phyloP scores from a whole-genome alignment of 495 filamentous ascomycete species.

The Podospora australis region DNA sequence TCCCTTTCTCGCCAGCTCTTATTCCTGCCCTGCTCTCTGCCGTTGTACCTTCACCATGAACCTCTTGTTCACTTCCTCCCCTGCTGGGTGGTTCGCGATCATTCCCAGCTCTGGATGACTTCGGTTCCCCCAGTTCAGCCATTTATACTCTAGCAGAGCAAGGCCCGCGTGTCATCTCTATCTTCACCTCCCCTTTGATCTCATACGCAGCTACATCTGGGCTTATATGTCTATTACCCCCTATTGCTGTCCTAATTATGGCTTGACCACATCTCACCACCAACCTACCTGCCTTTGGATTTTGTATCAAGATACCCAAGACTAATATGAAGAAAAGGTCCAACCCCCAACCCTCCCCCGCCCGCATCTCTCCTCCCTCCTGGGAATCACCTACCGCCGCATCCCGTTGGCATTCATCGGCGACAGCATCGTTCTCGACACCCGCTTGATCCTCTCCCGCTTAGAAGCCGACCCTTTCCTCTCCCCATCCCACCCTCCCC shows the following conservation, averaged over 20 bases:
- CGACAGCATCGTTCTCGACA: constrained; percentile 51
- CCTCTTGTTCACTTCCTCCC: no score
- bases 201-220: no score
- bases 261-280: no score
- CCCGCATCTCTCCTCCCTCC: constrained; percentile 42
- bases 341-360: constrained; percentile 56
- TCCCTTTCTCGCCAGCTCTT: background rate
- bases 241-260: background rate
- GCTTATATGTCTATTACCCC: background rate
- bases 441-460: constrained; percentile 52
- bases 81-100: no score
- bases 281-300: background rate
- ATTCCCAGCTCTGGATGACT: no score
- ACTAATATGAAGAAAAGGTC: constrained; percentile 27
- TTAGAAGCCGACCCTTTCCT: constrained; percentile 37
- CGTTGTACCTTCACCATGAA: no score
- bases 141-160: no score
- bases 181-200: background rate
- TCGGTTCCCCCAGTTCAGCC: no score
- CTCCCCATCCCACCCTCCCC: constrained; percentile 1
- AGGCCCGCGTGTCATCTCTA: no score
- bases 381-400: constrained; percentile 57
- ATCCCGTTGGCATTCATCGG: constrained; percentile 58
- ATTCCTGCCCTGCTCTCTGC: no score
- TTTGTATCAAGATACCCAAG: background rate